A percentile compares a stretch with the other conserved stretches of the same genome.
Conservation (phyloP, 352 stramenopile genomes). For the Globisporangium radiosum region DNA sequence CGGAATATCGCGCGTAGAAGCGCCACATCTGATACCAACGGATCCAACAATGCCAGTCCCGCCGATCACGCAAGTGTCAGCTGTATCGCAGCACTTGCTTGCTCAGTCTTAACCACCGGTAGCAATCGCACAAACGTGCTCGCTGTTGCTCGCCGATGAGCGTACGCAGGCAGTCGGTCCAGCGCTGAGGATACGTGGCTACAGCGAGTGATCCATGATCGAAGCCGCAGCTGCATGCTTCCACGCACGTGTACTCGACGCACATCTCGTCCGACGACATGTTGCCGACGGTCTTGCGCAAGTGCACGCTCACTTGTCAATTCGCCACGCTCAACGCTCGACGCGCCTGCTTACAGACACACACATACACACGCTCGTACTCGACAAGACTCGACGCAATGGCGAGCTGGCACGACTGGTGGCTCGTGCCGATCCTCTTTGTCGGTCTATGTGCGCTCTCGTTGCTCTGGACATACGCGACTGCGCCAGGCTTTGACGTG, state of each 20-base stretch:
- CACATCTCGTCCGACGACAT: not conserved
- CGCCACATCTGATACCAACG: no score
- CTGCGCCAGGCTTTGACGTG: constrained; percentile 42
- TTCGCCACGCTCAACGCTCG: not conserved
- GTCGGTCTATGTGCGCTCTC: constrained; percentile 24
- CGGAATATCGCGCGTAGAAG: no score
- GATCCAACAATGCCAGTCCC: no score
- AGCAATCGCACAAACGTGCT: no score
- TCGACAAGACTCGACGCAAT: not conserved
- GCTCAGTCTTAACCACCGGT: no score
- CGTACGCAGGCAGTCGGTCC: no score
- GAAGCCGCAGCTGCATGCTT: not conserved
- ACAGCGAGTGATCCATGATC: not conserved
- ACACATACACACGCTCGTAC: not conserved
- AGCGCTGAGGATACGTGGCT: no score
- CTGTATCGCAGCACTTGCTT: no score
- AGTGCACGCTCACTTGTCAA: not conserved
- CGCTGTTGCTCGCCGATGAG: no score
- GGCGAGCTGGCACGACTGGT: not conserved
- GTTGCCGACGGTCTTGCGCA: no score
- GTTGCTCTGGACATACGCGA: constrained; percentile 35
- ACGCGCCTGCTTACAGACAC: not conserved
- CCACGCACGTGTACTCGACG: not conserved
- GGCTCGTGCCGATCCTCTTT: constrained; percentile 12
- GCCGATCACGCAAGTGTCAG: no score